Conservation (phyloP, 192 early-diverging fungal genomes). For the Backusella liffmaniae region DNA sequence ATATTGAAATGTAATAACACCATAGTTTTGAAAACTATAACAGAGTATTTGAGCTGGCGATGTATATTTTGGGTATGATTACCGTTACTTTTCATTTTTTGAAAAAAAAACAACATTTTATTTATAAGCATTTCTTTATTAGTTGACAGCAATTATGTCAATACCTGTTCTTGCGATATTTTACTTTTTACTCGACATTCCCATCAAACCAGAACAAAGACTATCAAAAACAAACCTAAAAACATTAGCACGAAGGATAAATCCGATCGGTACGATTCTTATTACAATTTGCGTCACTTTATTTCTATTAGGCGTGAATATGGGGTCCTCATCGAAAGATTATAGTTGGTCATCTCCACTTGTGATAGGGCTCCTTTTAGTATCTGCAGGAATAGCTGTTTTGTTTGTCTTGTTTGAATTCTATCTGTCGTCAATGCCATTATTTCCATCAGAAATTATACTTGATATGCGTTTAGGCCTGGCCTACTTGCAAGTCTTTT, state of each 20-base stretch:
- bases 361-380: background rate
- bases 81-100: background rate
- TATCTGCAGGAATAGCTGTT: background rate
- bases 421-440: background rate
- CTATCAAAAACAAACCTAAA: background rate
- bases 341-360: background rate
- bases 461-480: background rate
- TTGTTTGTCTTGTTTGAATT: background rate
- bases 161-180: background rate
- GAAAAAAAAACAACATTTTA: background rate
- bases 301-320: background rate
- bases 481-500: background rate
- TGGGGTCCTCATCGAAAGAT: background rate
- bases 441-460: background rate
- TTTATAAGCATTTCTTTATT: background rate
- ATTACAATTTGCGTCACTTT: background rate
- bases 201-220: background rate
- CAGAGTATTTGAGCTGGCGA: background rate
- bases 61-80: background rate
- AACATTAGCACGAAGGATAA: background rate
- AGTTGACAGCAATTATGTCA: background rate
- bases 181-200: background rate
- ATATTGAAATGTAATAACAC: background rate
- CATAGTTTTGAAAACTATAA: background rate
- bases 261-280: background rate